Percentiles rank a stretch among this genome's conserved stretches.
phyloP scores from a whole-genome alignment of 2,329 filamentous ascomycete species.

The Trichoderma polysporum region DNA sequence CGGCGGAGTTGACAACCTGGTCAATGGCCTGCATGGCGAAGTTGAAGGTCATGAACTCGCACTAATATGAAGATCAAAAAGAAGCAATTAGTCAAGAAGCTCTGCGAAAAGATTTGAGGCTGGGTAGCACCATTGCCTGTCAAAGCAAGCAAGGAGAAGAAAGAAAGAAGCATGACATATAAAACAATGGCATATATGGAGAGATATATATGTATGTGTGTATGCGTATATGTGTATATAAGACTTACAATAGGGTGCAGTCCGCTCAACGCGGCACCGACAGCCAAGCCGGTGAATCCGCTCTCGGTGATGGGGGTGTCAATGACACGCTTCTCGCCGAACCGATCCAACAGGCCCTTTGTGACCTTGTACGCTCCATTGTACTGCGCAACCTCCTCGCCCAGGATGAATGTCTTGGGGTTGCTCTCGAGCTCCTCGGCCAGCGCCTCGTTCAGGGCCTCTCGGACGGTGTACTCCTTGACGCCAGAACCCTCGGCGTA shows the following conservation, averaged over 20 bases:
- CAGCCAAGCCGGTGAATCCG: constrained; percentile 89
- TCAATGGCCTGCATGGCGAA: constrained; percentile 99
- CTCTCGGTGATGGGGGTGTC: constrained; percentile 98
- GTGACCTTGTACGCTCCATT: constrained; percentile 99
- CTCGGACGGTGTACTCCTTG: constrained; percentile 96
- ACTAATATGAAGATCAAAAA: constrained; percentile 52
- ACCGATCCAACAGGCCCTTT: constrained; percentile 93
- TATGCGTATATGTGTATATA: not conserved
- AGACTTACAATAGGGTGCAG: constrained; percentile 84
- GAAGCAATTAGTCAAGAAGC: not conserved
- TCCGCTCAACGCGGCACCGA: constrained; percentile 91
- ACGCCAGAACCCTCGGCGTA: constrained; percentile 59
- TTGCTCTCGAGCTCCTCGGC: constrained; percentile 95
- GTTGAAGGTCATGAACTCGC: constrained; percentile 99
- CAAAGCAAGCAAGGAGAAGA: too few species aligned
- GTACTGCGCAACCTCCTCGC: constrained; percentile 99
- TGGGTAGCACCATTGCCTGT: too few species aligned
- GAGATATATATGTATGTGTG: not conserved
- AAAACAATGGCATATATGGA: not conserved
- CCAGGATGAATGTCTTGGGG: constrained; percentile 91
- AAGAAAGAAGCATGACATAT: not conserved
- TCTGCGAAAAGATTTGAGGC: too few species aligned
- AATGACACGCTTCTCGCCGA: constrained; percentile 95
- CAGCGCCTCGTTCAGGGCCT: constrained; percentile 96
- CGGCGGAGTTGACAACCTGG: constrained; percentile 98